phyloP scores from a whole-genome alignment of 176 grass and related monocot genomes.

The Rhipidocladum racemiflorum region DNA sequence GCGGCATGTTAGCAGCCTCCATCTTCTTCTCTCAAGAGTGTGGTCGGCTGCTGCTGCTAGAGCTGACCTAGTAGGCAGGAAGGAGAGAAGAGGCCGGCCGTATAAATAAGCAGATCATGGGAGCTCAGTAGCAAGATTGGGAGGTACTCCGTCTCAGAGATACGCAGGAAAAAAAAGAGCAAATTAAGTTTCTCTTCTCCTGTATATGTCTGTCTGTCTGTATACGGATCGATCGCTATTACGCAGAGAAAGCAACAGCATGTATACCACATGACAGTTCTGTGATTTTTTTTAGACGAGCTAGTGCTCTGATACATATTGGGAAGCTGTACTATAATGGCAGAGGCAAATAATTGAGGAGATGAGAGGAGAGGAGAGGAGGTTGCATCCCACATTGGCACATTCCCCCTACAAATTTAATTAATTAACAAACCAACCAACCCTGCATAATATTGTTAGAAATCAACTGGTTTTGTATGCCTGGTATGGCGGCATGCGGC shows the following conservation, averaged over 20 bases:
- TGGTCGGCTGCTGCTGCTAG: not conserved
- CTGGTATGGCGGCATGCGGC: too few relatives aligned
- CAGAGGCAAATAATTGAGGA: too few relatives aligned
- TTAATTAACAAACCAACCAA: too few relatives aligned
- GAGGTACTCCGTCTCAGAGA: not conserved
- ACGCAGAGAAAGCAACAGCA: not conserved
- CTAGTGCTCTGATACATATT: too few relatives aligned
- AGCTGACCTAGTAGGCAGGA: not conserved
- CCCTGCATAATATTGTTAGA: too few relatives aligned
- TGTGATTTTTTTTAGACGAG: too few relatives aligned
- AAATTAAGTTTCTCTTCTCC: not conserved
- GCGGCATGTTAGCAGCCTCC: not conserved
- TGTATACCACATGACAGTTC: not conserved
- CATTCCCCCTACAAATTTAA: too few relatives aligned
- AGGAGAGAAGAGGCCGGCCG: not conserved
- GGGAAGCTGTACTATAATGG: too few relatives aligned
- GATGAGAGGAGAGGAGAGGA: too few relatives aligned
- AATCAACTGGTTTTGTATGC: too few relatives aligned
- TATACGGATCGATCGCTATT: not conserved
- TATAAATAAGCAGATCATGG: not conserved
- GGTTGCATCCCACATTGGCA: too few relatives aligned
- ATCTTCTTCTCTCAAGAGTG: not conserved
- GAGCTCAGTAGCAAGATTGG: not conserved
- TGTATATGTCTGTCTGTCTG: not conserved
- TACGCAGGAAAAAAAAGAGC: not conserved